Conservation (phyloP, 768 basidiomycete species). For the Pisolithus marmoratus region DNA sequence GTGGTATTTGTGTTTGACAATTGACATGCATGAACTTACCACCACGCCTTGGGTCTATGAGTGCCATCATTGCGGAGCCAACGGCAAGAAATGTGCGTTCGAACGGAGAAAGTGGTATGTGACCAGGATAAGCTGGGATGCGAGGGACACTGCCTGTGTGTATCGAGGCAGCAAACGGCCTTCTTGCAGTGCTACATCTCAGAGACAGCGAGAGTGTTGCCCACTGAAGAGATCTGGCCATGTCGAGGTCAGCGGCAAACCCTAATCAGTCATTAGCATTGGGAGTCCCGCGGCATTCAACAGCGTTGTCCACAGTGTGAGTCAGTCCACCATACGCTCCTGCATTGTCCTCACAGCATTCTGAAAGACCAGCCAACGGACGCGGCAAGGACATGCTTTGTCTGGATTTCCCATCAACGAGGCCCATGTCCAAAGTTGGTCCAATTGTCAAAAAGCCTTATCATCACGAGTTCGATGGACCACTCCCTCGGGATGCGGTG, state of each 20-base stretch:
- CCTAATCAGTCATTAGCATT: too few species aligned
- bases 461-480: conserved; percentile 14
- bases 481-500: conserved; percentile 3
- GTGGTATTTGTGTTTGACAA: neutral
- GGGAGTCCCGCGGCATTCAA: too few species aligned
- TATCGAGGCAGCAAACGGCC: neutral
- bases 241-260: too few species aligned
- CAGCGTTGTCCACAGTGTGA: too few species aligned
- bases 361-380: too few species aligned
- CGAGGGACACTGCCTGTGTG: conserved; percentile 8
- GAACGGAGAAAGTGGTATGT: conserved; percentile 75
- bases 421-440: neutral
- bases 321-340: too few species aligned
- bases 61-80: conserved; percentile 79
- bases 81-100: conserved; percentile 82
- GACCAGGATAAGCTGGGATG: conserved; percentile 64
- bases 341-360: too few species aligned
- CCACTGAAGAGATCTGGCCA: too few species aligned
- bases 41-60: conserved; percentile 76
- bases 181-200: too few species aligned
- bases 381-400: neutral
- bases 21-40: conserved; percentile 44
- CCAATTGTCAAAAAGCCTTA: conserved; percentile 3
- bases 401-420: neutral
- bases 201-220: too few species aligned